Base-by-base conservation (phyloP, 2,329 filamentous ascomycete species). In the Chaetoscypha palmicola region DNA sequence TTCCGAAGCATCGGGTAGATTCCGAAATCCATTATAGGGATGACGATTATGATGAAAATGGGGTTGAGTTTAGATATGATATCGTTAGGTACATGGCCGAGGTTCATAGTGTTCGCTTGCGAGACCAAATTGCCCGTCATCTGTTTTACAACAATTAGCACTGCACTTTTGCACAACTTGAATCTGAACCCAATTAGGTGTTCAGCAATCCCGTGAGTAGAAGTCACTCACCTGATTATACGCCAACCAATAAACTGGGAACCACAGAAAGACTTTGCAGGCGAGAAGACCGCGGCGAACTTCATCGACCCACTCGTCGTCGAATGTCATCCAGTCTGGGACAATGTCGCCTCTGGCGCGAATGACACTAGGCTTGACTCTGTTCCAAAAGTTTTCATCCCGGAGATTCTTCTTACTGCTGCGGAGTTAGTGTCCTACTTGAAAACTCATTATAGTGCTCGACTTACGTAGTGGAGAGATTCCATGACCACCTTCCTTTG, bases 261-360 rank as follows among this genome's bases (percentile, higher is more conserved):
- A 74, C 71, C 82, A 87, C 49, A 79, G 62, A 62, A 84, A 89
- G 26, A 86, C 82, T 53, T 76, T 71, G 68, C 81, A 85, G 46
- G 81, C 81, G 55, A 55, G 67, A 66, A 57, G 67, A 62, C 44
- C 68, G 58, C 80, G 76, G 39, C 68, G 67, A 9, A 81, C 73
- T 53, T 85, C 79, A 54, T 78, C 76, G 39, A 87, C 80, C 83
- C 83, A 90, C 38, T 76, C 78, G 54, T 91, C 86, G 49, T 90
- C 85, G 54, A 87, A 88, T 0, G 79, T 83, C 80, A 89, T 88
- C 83, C 83, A 89, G 0, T 42, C 38, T 0, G 83, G 83, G 68
- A 79, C 81, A 26, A 73, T 73, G 7, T 33, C 38, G 16, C 38
- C 53, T 83, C 79, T 33, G 78, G 66, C 1, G 65, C 65, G 26